A percentile compares a stretch with the other conserved stretches of the same genome.
Conservation (phyloP, 2,329 filamentous ascomycete genomes). For the Aspergillus sp. region DNA sequence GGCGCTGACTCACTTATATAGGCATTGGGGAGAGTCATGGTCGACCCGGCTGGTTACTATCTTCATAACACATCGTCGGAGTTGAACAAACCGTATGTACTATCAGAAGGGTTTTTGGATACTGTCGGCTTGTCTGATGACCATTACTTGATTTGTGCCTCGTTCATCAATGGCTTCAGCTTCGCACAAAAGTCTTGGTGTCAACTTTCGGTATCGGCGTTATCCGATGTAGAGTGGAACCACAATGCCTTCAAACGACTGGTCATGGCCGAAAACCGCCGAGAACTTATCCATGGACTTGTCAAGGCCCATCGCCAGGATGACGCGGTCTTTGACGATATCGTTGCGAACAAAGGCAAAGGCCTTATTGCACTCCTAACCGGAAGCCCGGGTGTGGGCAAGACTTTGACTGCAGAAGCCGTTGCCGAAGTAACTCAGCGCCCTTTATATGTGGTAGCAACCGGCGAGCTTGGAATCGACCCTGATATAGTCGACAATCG, state of each 20-base stretch:
- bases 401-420: slow-evolving; percentile 6
- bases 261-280: slow-evolving; percentile 1
- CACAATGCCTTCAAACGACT: slow-evolving; percentile 1
- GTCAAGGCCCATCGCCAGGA: background rate
- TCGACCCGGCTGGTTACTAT: background rate
- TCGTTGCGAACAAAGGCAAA: slow-evolving; percentile 1
- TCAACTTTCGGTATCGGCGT: background rate
- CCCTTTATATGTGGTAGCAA: background rate
- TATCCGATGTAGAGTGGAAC: slow-evolving; percentile 4
- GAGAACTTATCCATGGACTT: slow-evolving; percentile 1
- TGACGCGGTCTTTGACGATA: slow-evolving; percentile 1
- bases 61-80: slow-evolving; percentile 5
- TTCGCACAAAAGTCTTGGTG: background rate
- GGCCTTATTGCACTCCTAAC: background rate
- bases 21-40: slow-evolving; percentile 4
- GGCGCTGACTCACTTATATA: background rate
- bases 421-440: background rate
- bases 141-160: slow-evolving; percentile 3
- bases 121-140: background rate
- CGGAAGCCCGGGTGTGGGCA: slow-evolving; percentile 4
- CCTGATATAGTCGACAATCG: background rate
- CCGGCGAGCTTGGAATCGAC: background rate
- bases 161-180: background rate
- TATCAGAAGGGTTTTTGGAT: background rate
- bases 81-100: background rate